Evolutionary conservation across 192 early-diverging fungal genomes (phyloP).

Genomic region (Coemansia sp.): DNA sequence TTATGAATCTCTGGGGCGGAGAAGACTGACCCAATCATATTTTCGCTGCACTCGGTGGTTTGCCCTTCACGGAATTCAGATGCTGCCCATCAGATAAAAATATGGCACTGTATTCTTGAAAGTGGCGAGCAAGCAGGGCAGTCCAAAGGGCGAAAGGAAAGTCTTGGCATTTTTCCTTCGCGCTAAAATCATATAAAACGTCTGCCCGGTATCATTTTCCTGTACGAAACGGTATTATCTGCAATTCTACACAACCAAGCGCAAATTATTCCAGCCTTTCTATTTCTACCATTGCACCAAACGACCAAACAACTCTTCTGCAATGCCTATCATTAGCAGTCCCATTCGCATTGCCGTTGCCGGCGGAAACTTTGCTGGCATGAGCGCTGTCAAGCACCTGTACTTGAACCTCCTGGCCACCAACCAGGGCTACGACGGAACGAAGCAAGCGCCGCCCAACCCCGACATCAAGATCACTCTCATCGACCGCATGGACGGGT

Average conservation of each 20-base stretch:
- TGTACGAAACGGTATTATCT: too few relatives aligned
- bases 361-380: conserved; percentile 50
- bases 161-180: neutral
- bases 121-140: too few relatives aligned
- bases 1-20: conserved; percentile 11
- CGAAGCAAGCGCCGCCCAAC: conserved; percentile 37
- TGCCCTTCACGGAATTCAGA: too few relatives aligned
- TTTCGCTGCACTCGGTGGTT: too few relatives aligned
- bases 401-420: conserved; percentile 42
- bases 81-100: too few relatives aligned
- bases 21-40: neutral
- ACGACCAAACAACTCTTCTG: neutral
- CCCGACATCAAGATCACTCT: conserved; percentile 41
- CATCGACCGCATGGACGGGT: conserved; percentile 41
- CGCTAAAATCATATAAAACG: conserved; percentile 1
- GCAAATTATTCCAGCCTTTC: too few relatives aligned
- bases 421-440: conserved; percentile 39
- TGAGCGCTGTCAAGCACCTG: conserved; percentile 32
- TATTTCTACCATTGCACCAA: too few relatives aligned
- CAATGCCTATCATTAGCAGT: conserved; percentile 23
- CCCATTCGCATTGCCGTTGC: conserved; percentile 45
- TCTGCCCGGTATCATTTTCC: too few relatives aligned
- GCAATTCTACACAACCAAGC: too few relatives aligned
- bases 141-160: neutral
- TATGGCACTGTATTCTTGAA: too few relatives aligned